A percentile compares a stretch with the other conserved stretches of the same genome.
Conservation (phyloP, 257 asterid species). For the Ligustrum vulgare region DNA sequence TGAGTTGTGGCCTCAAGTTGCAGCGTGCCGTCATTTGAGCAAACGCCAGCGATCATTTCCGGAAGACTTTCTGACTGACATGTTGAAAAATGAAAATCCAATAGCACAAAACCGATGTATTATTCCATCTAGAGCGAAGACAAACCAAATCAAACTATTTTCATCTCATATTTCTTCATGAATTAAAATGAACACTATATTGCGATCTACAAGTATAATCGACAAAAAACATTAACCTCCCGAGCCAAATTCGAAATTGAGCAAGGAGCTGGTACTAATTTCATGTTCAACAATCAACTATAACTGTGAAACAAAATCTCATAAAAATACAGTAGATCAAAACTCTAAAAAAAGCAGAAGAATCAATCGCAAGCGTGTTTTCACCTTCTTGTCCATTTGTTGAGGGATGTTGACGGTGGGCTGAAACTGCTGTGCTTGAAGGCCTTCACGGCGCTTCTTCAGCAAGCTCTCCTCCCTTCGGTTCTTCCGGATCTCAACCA, state of each 20-base stretch:
- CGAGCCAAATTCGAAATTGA: not conserved
- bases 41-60: constrained; percentile 67
- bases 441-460: constrained; percentile 94
- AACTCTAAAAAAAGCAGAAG: not conserved
- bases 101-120: not conserved
- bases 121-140: not conserved
- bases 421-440: constrained; percentile 68
- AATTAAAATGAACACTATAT: not conserved
- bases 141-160: not conserved
- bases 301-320: not conserved
- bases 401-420: constrained; percentile 51
- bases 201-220: not conserved
- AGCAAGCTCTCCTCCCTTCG: constrained; percentile 82
- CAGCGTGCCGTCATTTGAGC: constrained; percentile 63
- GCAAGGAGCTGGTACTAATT: not conserved
- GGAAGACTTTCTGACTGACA: constrained; percentile 85
- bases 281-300: not conserved
- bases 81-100: constrained; percentile 7
- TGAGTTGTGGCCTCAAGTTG: constrained; percentile 90
- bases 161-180: not conserved
- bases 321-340: constrained; percentile 29
- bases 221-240: not conserved
- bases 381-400: constrained; percentile 74
- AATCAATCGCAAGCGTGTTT: not conserved
- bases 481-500: constrained; percentile 97